Base-by-base conservation (phyloP, 208 protist genomes). In the Crithidia fasciculata region DNA sequence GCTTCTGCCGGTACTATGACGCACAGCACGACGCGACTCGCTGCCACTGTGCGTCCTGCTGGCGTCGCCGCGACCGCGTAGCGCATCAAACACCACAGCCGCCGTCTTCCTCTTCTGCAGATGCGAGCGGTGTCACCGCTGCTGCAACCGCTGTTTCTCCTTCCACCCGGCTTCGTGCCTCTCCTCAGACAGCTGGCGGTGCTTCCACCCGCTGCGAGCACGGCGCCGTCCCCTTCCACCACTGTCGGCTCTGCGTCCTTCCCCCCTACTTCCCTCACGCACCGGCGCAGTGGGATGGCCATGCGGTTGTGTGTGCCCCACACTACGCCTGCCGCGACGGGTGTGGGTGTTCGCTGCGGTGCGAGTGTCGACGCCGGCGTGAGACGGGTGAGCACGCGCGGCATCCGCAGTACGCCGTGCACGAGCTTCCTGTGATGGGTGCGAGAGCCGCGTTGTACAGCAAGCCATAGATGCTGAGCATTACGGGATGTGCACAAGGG, bases 361-460 rank as follows among this genome's bases (percentile, higher is more conserved):
- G 76, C 57, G 63, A 41, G 4, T 87, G 77, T 39, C 79, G 76
- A 40, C 80, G 74, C 36, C 43, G 47, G 9, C 5, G 60, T 5
- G 73, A 54, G 76, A 61, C 52, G 12, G 41, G 53, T 18, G 76
- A 10, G 9, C 40, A 15, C 7, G 9, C 12, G 8, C 10, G 55
- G 15, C 72, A 10, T 13, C 59, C 62, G 43, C 74, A 70, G 54
- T 89, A 79, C 59, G 77, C 81, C 47, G 67, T 84, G 16, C 63
- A 82, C 43, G 84, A 87, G 13, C 74, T 91, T 12, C 83, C 87
- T 4, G 83, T 82, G 36, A 91, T 91, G 83, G 86, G 86, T 5
- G 57, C 52, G 37, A 28, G 52, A 12, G 80, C 83, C 8, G 50
- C 56, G 13, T 55, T 65, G 12, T 88, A 88, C 74, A 91, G 81